A percentile compares a stretch with the other conserved stretches of the same genome.
Evolutionary conservation across 495 filamentous ascomycete species (phyloP).

Genomic region (Neurospora sp.): DNA sequence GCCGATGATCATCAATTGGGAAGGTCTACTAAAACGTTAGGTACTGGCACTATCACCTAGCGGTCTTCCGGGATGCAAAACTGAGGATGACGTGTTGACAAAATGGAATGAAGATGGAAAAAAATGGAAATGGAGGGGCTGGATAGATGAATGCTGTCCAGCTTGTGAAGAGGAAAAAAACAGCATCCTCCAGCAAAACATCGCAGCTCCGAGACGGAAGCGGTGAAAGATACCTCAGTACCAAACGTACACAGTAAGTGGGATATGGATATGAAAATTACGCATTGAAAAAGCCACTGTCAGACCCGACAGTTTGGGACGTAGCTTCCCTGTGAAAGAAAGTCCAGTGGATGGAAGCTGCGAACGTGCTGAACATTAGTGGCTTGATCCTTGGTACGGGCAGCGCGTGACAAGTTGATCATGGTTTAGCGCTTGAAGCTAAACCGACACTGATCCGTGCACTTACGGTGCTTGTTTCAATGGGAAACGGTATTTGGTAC

Average conservation of each 20-base stretch:
- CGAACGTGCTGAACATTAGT: neutral
- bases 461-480: neutral
- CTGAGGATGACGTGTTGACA: neutral
- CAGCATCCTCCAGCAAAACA: neutral
- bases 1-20: neutral
- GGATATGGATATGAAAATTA: neutral
- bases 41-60: neutral
- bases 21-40: neutral
- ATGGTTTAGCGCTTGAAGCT: neutral
- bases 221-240: neutral
- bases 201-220: constrained; percentile 6
- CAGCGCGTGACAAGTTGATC: neutral
- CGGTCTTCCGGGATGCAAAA: neutral
- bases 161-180: neutral
- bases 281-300: too few relatives aligned
- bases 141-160: neutral
- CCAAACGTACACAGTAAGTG: neutral
- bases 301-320: constrained; percentile 28
- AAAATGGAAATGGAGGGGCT: neutral
- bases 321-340: neutral
- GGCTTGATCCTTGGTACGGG: neutral
- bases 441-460: neutral
- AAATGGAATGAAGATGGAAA: neutral
- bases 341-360: neutral
- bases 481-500: neutral